Base-by-base conservation (phyloP, 805 yeast genomes). In the Kuraishia capsulata region DNA sequence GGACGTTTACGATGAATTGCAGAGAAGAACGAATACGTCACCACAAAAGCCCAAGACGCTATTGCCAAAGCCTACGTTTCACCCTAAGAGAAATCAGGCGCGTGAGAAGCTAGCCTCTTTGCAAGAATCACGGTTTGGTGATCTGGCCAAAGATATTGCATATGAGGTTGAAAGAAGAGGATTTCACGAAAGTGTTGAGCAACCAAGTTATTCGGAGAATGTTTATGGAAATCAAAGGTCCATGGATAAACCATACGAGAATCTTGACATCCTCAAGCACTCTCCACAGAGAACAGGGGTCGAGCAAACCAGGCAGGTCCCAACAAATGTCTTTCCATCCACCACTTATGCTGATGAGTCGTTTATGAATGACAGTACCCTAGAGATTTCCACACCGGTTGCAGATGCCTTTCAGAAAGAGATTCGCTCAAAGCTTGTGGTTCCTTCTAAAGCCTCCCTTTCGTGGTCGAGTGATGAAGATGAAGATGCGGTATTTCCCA, bases 31-130 rank as follows among this genome's bases (percentile, higher is more conserved):
- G 30, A 43, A 42, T n/a, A 81, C 78, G 47, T 67, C 72, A 29
- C 64, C 72, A 37, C 67, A 71, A 23, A 75, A 73, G 46, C 78
- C 83, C 1, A 77, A 74, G 39, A 77, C 71, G 50, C 66, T 90
- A 38, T 66, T 78, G 30, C 89, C 95, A 4, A 75, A 76, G 49
- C 67, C 73, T 5, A 69, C 71, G 16, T 87, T 86, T 61, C 98
- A 92, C 58, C 89, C 95, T 32, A 89, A 88, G 54, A 74, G 99
- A 53, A 94, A 92, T 54, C 95, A 88, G 58, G 97, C 98, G 2
- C 73, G 99, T 50, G 85, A 85, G 57, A 90, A 89, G 61, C 70
- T 92, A 48, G 81, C 96, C 4, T 77, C 84, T 36, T 71, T 92
- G 42, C 92, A 96, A 2, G 78, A 79, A 36, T 57, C 79, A 3